Conservation (phyloP, 257 asterid genomes). For the Gentiana dahurica region DNA sequence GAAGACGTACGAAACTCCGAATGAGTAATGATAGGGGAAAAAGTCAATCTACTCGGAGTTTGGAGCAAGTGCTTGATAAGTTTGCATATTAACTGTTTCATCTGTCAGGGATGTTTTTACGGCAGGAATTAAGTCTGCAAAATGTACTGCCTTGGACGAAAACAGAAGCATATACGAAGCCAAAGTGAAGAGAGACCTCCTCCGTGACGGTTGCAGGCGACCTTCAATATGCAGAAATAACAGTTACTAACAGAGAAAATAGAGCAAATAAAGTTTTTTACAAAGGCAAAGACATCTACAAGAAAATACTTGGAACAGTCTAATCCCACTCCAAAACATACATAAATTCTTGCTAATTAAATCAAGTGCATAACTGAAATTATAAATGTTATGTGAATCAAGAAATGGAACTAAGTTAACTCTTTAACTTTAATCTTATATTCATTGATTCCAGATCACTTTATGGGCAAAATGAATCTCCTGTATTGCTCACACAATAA, state of each 20-base stretch:
- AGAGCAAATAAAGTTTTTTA: no score
- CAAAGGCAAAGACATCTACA: not conserved
- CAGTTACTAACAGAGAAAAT: constrained; percentile 8
- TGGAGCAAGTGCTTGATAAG: not conserved
- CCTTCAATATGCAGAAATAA: constrained; percentile 20
- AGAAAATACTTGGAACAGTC: not conserved
- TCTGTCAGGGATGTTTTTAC: constrained; percentile 34
- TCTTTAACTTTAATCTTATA: no score
- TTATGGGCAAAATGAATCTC: no score
- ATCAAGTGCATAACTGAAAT: no score
- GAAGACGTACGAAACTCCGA: no score
- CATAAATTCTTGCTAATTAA: no score
- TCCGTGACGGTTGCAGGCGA: constrained; percentile 32
- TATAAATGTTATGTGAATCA: no score
- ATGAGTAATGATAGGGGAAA: constrained; percentile 2
- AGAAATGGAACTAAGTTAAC: no score
- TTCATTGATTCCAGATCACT: no score
- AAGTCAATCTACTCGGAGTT: not conserved
- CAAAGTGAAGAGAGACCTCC: constrained; percentile 42
- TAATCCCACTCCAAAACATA: no score
- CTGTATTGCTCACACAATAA: no score
- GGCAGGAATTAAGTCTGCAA: constrained; percentile 24
- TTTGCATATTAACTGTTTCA: constrained; percentile 24
- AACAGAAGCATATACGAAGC: constrained; percentile 41
- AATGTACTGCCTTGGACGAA: constrained; percentile 33